Evolutionary conservation across 306 rosid species (phyloP).

Genomic region (Pachyrhizus erosus): DNA sequence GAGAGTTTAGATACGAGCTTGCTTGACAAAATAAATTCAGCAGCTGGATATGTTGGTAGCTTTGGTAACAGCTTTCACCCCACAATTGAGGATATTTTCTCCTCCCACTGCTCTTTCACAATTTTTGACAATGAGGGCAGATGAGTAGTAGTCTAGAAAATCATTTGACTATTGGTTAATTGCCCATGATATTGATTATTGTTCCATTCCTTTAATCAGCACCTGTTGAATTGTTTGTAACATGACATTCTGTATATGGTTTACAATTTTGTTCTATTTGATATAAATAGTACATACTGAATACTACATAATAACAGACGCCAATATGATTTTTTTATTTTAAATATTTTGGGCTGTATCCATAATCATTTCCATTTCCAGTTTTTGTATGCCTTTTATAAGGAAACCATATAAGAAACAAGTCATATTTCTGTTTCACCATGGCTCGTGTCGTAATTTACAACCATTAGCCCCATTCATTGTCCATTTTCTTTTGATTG

Average conservation of each 20-base stretch:
- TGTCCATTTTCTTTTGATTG: too few species aligned
- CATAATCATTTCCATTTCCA: background rate
- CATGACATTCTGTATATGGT: background rate
- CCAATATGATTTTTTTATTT: background rate
- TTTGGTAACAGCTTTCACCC: slow-evolving; percentile 39
- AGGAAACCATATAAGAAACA: background rate
- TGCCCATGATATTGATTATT: background rate
- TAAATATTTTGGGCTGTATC: background rate
- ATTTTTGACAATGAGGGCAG: slow-evolving; percentile 40
- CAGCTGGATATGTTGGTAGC: slow-evolving; percentile 21
- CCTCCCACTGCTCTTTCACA: slow-evolving; percentile 33
- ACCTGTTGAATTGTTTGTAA: background rate
- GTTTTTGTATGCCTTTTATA: background rate
- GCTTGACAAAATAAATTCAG: slow-evolving; percentile 44
- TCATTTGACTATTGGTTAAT: slow-evolving; percentile 24
- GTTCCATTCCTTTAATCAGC: background rate
- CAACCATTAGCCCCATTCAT: too few species aligned
- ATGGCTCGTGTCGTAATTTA: background rate
- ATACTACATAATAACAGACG: background rate
- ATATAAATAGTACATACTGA: background rate
- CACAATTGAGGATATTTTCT: slow-evolving; percentile 49
- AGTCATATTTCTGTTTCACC: background rate
- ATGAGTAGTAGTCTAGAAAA: slow-evolving; percentile 37
- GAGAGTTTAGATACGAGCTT: slow-evolving; percentile 44
- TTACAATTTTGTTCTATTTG: background rate